These are phyloP conservation scores for Alternaria atra DNA, from an alignment of 2,329 filamentous ascomycete genomes.

Conservation along the genomic window DNA sequence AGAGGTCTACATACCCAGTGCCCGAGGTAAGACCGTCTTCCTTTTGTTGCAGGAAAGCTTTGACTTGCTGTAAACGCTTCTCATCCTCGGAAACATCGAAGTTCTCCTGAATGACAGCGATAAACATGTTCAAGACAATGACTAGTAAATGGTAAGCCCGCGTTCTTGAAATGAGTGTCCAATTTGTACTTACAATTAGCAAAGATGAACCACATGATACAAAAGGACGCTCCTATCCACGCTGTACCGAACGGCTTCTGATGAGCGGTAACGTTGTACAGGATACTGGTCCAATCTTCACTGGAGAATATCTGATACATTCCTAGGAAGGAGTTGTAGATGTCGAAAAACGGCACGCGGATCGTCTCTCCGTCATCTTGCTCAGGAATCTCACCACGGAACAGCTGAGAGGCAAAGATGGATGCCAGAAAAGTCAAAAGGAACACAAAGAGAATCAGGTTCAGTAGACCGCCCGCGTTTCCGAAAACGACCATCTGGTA, in stretches of 20 bases:
- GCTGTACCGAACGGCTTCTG: conserved; percentile 73
- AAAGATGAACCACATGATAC: conserved; percentile 95
- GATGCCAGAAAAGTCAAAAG: conserved; percentile 92
- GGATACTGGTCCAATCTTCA: conserved; percentile 90
- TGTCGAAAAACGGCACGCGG: conserved; percentile 81
- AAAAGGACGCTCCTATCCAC: conserved; percentile 91
- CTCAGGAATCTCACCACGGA: conserved; percentile 82
- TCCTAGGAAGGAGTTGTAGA: conserved; percentile 94
- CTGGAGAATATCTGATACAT: conserved; percentile 98
- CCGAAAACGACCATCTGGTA: conserved; percentile 76
- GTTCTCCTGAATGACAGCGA: conserved; percentile 99
- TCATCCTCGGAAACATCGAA: conserved; percentile 99
- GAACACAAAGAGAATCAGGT: conserved; percentile 96
- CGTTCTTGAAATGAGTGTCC: background rate
- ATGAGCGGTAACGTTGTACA: conserved; percentile 82
- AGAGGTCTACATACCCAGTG: conserved; percentile 58
- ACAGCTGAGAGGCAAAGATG: conserved; percentile 92
- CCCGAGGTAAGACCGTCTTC: conserved; percentile 74
- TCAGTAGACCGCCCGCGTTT: conserved; percentile 90
- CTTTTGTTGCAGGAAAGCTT: conserved; percentile 90
- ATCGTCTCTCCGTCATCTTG: conserved; percentile 70
- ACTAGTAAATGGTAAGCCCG: conserved; percentile 53
- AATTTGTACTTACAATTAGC: conserved; percentile 68
- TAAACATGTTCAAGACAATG: conserved; percentile 99
- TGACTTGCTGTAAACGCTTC: conserved; percentile 95